Percentiles rank a stretch among this genome's conserved stretches.
phyloP scores from a whole-genome alignment of 2,329 filamentous ascomycete species.

The Trichoderma sp. region DNA sequence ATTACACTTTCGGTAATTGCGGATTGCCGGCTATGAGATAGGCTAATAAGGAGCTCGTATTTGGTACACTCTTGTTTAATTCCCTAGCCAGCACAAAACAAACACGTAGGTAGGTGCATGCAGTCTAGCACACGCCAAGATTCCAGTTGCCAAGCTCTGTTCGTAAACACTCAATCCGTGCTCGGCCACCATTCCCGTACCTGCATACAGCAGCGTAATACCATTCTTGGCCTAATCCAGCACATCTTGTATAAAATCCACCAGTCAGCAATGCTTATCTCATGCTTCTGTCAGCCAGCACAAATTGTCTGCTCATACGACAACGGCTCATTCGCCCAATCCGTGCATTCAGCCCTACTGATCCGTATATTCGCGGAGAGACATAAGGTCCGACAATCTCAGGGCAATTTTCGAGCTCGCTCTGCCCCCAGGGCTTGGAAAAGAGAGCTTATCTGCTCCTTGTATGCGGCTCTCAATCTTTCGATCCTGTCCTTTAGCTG shows the following conservation, averaged over 20 bases:
- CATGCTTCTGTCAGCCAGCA: background rate
- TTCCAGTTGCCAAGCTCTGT: background rate
- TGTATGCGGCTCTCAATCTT: background rate
- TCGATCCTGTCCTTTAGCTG: background rate
- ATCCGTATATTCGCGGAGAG: background rate
- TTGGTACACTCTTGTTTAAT: background rate
- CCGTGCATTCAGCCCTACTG: background rate
- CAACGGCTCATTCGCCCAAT: background rate
- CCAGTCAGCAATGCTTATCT: slow-evolving; percentile 11
- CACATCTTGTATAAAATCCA: slow-evolving; percentile 9
- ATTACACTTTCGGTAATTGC: background rate
- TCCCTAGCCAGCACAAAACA: background rate
- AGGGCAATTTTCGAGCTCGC: background rate
- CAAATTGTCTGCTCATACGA: background rate
- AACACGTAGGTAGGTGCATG: too few relatives aligned
- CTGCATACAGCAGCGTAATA: background rate
- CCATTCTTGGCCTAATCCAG: background rate
- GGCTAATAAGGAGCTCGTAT: background rate
- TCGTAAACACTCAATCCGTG: background rate
- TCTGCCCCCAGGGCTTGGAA: slow-evolving; percentile 5
- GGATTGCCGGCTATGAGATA: background rate
- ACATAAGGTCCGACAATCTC: background rate
- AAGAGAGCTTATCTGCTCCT: slow-evolving; percentile 10
- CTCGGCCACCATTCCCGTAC: background rate
- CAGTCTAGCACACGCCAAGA: background rate